These are phyloP conservation scores for Acrocalymma vagum DNA, from an alignment of 2,329 filamentous ascomycete genomes.

Conservation along the genomic window DNA sequence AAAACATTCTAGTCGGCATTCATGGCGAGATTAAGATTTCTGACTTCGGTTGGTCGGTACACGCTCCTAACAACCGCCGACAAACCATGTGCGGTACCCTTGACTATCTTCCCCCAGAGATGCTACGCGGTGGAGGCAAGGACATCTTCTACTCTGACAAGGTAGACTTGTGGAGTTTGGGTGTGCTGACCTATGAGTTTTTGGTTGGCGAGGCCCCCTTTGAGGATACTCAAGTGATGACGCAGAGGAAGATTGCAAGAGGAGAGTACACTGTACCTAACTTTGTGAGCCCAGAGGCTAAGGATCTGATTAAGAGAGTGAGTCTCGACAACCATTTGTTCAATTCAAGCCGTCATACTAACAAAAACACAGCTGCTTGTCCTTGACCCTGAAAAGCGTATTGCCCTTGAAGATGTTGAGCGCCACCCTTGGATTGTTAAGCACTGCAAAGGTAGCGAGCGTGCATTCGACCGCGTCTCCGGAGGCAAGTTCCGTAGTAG, in stretches of 20 bases:
- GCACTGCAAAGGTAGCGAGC: constrained; percentile 71
- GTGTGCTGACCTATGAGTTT: constrained; percentile 96
- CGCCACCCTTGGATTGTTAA: constrained; percentile 96
- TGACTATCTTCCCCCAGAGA: constrained; percentile 97
- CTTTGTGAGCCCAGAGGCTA: constrained; percentile 90
- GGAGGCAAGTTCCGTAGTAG: constrained; percentile 37
- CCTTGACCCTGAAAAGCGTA: constrained; percentile 90
- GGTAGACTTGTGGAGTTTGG: constrained; percentile 95
- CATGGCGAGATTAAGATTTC: constrained; percentile 99
- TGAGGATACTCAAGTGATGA: constrained; percentile 95
- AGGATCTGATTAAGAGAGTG: constrained; percentile 90
- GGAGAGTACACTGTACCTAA: constrained; percentile 92
- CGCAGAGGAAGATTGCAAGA: constrained; percentile 84
- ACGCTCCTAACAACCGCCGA: constrained; percentile 92
- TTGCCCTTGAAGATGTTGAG: constrained; percentile 88
- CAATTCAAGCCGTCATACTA: constrained; percentile 6
- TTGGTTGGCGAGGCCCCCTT: constrained; percentile 95
- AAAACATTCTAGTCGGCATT: constrained; percentile 95
- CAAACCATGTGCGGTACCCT: constrained; percentile 97
- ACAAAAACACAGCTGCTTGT: constrained; percentile 67
- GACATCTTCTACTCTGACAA: constrained; percentile 95
- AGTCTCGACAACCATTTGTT: constrained; percentile 37
- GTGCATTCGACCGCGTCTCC: constrained; percentile 42
- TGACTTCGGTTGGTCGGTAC: constrained; percentile 98
- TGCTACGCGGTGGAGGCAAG: constrained; percentile 82